phyloP scores from a whole-genome alignment of 345 rosid genomes.

The Rhizophora apiculata region DNA sequence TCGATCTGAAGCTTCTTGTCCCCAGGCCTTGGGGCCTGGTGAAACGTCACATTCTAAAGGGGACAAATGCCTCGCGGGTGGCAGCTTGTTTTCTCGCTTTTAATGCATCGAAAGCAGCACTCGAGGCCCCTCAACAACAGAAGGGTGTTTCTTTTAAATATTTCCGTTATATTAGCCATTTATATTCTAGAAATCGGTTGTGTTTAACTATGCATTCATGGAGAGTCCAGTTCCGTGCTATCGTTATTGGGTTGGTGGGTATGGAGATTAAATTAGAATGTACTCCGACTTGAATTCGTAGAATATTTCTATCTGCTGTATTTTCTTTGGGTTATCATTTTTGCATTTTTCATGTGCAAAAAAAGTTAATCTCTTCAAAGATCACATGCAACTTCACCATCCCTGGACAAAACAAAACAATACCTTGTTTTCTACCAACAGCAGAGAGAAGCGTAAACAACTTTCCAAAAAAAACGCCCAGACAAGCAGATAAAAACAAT shows the following conservation, averaged over 20 bases:
- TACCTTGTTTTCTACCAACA: background rate
- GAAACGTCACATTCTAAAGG: constrained; percentile 9
- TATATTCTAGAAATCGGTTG: background rate
- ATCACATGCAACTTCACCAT: constrained; percentile 34
- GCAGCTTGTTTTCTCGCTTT: constrained; percentile 25
- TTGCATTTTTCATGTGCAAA: background rate
- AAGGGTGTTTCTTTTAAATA: background rate
- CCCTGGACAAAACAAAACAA: constrained; percentile 2
- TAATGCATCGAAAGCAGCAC: constrained; percentile 26
- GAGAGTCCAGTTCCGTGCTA: too few relatives aligned
- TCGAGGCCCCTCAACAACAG: constrained; percentile 38
- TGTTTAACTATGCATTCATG: too few relatives aligned
- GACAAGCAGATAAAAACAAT: constrained; percentile 22
- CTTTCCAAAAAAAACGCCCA: constrained; percentile 8
- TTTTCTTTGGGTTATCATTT: constrained; percentile 12
- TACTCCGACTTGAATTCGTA: too few relatives aligned
- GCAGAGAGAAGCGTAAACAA: too few relatives aligned
- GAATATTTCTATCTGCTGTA: constrained; percentile 6
- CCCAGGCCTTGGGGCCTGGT: constrained; percentile 1
- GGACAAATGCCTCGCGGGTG: constrained; percentile 34
- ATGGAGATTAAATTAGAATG: too few relatives aligned
- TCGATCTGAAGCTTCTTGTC: constrained; percentile 32
- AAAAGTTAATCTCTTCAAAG: background rate
- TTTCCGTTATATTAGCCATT: background rate
- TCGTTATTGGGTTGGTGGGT: too few relatives aligned